These are phyloP conservation scores for Neostapfia colusana DNA, from an alignment of 176 grass and related monocot species.

Conservation along the genomic window DNA sequence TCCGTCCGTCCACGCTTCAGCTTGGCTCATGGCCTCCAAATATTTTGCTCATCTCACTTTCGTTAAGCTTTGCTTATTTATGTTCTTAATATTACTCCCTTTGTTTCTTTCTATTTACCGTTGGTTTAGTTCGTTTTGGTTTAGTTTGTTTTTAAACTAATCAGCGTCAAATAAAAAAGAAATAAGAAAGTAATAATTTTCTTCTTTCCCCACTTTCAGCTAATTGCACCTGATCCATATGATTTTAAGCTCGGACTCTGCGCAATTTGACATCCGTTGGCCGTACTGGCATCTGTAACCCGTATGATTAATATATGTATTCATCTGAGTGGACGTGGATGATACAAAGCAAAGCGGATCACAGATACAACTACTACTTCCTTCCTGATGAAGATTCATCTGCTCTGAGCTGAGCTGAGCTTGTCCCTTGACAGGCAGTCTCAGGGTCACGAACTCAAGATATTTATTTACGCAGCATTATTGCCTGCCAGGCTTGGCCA, in stretches of 20 bases:
- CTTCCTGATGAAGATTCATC: neutral
- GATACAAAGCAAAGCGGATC: neutral
- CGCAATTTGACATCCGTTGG: neutral
- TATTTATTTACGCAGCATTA: conserved; percentile 5
- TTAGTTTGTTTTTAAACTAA: too few relatives aligned
- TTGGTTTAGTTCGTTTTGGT: too few relatives aligned
- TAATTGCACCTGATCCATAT: neutral
- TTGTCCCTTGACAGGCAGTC: neutral
- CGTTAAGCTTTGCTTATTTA: neutral
- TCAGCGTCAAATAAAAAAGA: too few relatives aligned
- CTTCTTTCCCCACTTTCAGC: too few relatives aligned
- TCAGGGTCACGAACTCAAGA: neutral
- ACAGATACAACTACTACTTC: too few relatives aligned
- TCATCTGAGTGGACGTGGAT: neutral
- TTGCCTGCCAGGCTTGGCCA: neutral
- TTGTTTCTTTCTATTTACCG: too few relatives aligned
- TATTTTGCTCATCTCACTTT: neutral
- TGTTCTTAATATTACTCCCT: too few relatives aligned
- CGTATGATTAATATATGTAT: neutral
- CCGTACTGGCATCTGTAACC: neutral
- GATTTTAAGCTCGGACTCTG: neutral
- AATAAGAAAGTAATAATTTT: too few relatives aligned
- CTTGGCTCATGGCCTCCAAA: neutral
- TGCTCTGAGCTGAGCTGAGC: neutral
- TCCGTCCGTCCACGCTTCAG: conserved; percentile 6